Conservation (phyloP, 495 filamentous ascomycete species). For the Lepraria neglecta region DNA sequence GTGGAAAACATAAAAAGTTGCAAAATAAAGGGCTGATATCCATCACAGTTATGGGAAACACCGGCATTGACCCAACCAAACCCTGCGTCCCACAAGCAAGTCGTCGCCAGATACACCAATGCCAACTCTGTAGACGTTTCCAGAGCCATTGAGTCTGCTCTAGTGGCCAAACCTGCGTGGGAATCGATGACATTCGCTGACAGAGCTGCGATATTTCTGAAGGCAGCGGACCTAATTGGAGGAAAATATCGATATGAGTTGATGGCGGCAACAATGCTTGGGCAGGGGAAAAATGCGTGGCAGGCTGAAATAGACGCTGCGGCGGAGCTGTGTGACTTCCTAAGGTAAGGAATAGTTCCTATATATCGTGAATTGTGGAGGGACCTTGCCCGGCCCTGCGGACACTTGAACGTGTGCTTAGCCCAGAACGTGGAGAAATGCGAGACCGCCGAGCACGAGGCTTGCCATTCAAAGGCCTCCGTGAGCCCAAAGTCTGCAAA, state of each 20-base stretch:
- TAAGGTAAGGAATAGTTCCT: slow-evolving; percentile 32
- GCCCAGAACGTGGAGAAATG: too few relatives aligned
- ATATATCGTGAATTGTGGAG: too few relatives aligned
- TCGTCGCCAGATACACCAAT: slow-evolving; percentile 69
- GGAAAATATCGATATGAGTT: slow-evolving; percentile 89
- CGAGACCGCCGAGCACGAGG: too few relatives aligned
- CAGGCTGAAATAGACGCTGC: slow-evolving; percentile 95
- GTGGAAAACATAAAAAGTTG: background rate
- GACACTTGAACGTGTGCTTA: too few relatives aligned
- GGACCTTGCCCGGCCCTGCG: too few relatives aligned
- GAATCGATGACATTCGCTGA: slow-evolving; percentile 78
- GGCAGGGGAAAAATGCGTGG: slow-evolving; percentile 96
- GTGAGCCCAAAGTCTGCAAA: too few relatives aligned
- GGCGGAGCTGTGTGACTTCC: slow-evolving; percentile 84
- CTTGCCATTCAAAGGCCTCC: too few relatives aligned
- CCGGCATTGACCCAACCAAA: slow-evolving; percentile 51
- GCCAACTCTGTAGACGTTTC: slow-evolving; percentile 63
- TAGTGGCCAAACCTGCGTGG: slow-evolving; percentile 77
- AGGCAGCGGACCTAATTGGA: slow-evolving; percentile 82
- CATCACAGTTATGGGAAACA: slow-evolving; percentile 12
- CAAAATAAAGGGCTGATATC: slow-evolving; percentile 1
- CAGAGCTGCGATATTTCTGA: slow-evolving; percentile 84
- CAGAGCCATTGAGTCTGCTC: slow-evolving; percentile 69
- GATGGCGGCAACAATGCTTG: slow-evolving; percentile 89
- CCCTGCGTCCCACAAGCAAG: slow-evolving; percentile 62